These are phyloP conservation scores for Euptelea pleiosperma DNA, from an alignment of 164 flowering plant genomes.

Conservation along the genomic window DNA sequence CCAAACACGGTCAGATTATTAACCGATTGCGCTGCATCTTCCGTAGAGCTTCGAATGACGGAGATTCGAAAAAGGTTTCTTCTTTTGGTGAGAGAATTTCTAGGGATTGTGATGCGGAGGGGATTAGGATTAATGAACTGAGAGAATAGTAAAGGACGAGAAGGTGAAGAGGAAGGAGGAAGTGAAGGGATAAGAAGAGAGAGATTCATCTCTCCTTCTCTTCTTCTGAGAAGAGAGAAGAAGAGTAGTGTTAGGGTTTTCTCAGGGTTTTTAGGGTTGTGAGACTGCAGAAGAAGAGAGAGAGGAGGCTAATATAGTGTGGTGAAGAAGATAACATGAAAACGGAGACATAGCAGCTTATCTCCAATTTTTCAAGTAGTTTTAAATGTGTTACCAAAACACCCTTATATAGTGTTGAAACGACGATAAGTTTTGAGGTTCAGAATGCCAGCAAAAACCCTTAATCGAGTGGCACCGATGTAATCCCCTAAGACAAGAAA, in stretches of 20 bases:
- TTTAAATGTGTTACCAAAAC: background rate
- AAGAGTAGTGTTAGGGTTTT: background rate
- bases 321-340: background rate
- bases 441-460: too few relatives aligned
- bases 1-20: conserved; percentile 43
- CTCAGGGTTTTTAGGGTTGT: conserved; percentile 10
- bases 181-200: conserved; percentile 23
- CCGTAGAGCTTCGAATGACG: conserved; percentile 27
- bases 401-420: too few relatives aligned
- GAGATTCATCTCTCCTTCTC: conserved; percentile 39
- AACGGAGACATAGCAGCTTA: background rate
- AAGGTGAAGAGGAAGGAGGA: conserved; percentile 22
- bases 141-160: conserved; percentile 21
- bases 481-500: too few relatives aligned
- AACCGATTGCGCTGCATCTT: conserved; percentile 17
- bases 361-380: background rate
- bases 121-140: conserved; percentile 25
- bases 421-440: too few relatives aligned
- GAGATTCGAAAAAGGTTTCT: conserved; percentile 26
- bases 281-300: background rate
- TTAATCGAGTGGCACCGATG: too few relatives aligned
- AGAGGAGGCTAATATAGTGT: background rate
- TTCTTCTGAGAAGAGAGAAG: background rate
- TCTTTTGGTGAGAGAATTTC: conserved; percentile 6
- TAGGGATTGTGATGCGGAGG: conserved; percentile 22